Conservation (phyloP, 768 basidiomycete genomes). For the button mushroom (Agaricus bisporus) region DNA sequence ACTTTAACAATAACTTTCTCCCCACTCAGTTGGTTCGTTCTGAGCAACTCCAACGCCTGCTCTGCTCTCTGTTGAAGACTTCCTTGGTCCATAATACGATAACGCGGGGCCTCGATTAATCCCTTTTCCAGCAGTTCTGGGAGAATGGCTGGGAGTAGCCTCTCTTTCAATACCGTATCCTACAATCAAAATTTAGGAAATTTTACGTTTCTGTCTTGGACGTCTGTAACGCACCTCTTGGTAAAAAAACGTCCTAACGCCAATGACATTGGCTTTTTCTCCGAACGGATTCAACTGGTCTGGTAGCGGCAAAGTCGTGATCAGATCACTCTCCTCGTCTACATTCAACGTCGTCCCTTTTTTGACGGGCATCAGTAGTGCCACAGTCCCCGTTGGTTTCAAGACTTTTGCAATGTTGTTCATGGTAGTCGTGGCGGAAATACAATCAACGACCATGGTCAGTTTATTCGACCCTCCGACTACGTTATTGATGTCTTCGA, state of each 20-base stretch:
- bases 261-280: constrained; percentile 26
- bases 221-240: constrained; percentile 25
- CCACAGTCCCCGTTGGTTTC: constrained; percentile 31
- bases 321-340: constrained; percentile 22
- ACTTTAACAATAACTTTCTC: constrained; percentile 44
- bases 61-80: constrained; percentile 34
- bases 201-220: not conserved
- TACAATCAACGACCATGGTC: constrained; percentile 30
- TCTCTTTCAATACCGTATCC: constrained; percentile 36
- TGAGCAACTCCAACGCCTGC: constrained; percentile 36
- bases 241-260: constrained; percentile 36
- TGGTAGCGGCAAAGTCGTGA: constrained; percentile 22
- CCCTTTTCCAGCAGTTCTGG: constrained; percentile 32
- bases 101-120: constrained; percentile 34
- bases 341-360: constrained; percentile 31
- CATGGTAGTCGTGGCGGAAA: constrained; percentile 31
- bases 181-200: constrained; percentile 10
- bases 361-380: constrained; percentile 42
- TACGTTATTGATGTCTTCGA: constrained; percentile 26
- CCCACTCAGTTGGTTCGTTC: constrained; percentile 42
- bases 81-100: constrained; percentile 36
- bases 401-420: constrained; percentile 30
- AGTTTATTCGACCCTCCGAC: constrained; percentile 28
- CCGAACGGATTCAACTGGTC: constrained; percentile 31
- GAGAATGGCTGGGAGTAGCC: constrained; percentile 40